phyloP scores from a whole-genome alignment of 306 rosid species.

The barrel medic (Medicago truncatula) region DNA sequence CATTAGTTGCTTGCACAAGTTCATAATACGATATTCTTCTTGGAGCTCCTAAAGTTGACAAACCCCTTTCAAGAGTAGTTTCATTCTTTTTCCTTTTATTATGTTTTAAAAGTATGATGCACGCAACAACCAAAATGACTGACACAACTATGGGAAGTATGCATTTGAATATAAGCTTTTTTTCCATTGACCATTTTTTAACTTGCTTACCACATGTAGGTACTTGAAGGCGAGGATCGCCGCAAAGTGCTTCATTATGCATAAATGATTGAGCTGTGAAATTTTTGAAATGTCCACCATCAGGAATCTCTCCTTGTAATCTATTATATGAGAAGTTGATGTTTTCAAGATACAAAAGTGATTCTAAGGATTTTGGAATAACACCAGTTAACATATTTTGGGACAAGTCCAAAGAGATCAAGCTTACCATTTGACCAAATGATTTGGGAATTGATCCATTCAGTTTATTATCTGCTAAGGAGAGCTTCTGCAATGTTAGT shows the following conservation, averaged over 20 bases:
- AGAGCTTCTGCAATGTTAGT: slow-evolving; percentile 1
- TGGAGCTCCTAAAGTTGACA: not conserved
- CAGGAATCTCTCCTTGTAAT: slow-evolving; percentile 43
- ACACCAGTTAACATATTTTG: slow-evolving; percentile 37
- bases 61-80: not conserved
- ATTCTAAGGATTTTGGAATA: slow-evolving; percentile 41
- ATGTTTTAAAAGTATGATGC: not conserved
- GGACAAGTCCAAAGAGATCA: slow-evolving; percentile 44
- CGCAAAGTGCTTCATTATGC: slow-evolving; percentile 41
- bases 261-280: slow-evolving; percentile 36
- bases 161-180: not conserved
- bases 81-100: not conserved
- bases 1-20: not conserved
- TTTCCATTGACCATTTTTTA: not conserved
- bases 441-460: slow-evolving; percentile 38
- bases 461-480: slow-evolving; percentile 37
- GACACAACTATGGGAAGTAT: not conserved
- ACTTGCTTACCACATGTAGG: not conserved
- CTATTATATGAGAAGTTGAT: slow-evolving; percentile 45
- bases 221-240: slow-evolving; percentile 14
- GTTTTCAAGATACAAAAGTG: slow-evolving; percentile 26
- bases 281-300: slow-evolving; percentile 25
- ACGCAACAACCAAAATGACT: not conserved
- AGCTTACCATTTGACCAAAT: slow-evolving; percentile 37
- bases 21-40: slow-evolving; percentile 37